Conservation (phyloP, 495 filamentous ascomycete species). For the Hypoxylon subgilvum region DNA sequence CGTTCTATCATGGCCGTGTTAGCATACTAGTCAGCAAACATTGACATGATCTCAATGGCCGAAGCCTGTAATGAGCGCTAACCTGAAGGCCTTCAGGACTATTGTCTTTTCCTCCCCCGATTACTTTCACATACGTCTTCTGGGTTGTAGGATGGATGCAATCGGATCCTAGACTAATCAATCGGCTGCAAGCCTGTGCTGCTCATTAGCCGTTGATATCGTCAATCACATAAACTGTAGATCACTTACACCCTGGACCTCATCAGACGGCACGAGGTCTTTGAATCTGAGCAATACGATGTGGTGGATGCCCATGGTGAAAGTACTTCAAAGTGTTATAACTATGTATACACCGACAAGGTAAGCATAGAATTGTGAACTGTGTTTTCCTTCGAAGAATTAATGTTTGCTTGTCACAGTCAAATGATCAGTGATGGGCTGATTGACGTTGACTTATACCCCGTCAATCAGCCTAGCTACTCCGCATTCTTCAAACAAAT, state of each 20-base stretch:
- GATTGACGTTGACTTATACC: too few relatives aligned
- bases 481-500: too few relatives aligned
- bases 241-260: slow-evolving; percentile 53
- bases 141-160: slow-evolving; percentile 59
- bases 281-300: slow-evolving; percentile 66
- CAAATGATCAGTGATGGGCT: too few relatives aligned
- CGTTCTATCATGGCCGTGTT: slow-evolving; percentile 46
- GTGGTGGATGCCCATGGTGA: slow-evolving; percentile 59
- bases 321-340: not conserved
- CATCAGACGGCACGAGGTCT: slow-evolving; percentile 41
- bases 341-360: too few relatives aligned
- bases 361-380: too few relatives aligned
- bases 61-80: not conserved
- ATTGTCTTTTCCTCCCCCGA: slow-evolving; percentile 65
- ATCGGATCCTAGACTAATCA: slow-evolving; percentile 45
- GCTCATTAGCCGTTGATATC: too few relatives aligned
- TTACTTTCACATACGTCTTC: slow-evolving; percentile 62
- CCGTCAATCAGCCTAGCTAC: too few relatives aligned
- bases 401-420: too few relatives aligned
- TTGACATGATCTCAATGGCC: not conserved
- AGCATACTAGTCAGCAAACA: not conserved
- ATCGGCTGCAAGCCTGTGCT: slow-evolving; percentile 37
- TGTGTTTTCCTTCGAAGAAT: too few relatives aligned
- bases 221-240: not conserved
- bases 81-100: slow-evolving; percentile 68